phyloP scores from a whole-genome alignment of 345 rosid genomes.

The Eutrema yunnanense region DNA sequence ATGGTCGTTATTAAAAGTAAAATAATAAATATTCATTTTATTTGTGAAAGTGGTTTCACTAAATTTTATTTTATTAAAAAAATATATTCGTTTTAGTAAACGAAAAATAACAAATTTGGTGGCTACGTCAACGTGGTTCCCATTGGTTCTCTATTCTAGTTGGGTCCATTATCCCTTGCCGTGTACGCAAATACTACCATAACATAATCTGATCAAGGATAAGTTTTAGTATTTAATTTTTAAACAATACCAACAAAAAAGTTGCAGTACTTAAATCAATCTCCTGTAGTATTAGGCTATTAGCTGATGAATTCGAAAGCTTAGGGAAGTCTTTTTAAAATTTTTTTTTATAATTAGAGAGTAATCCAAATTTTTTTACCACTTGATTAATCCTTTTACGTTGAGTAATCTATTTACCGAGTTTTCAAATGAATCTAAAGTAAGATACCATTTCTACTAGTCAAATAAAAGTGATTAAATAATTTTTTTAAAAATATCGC shows the following conservation, averaged over 20 bases:
- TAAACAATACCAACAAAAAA: not conserved
- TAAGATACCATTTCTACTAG: too few relatives aligned
- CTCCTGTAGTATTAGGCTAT: not conserved
- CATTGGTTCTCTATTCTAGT: constrained; percentile 2
- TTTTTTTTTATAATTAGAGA: not conserved
- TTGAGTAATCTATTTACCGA: too few relatives aligned
- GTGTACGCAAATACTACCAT: constrained; percentile 3
- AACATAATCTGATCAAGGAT: not conserved
- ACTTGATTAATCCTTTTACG: too few relatives aligned
- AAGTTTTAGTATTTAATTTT: not conserved
- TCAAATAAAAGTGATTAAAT: too few relatives aligned
- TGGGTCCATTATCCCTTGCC: constrained; percentile 16
- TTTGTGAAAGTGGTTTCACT: not conserved
- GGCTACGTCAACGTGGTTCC: not conserved
- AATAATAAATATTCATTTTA: not conserved
- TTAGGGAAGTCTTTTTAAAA: not conserved
- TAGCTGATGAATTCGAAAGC: not conserved
- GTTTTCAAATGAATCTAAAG: too few relatives aligned
- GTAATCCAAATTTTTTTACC: too few relatives aligned
- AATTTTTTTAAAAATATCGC: too few relatives aligned
- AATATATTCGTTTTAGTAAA: not conserved
- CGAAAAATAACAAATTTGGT: not conserved
- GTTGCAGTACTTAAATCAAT: not conserved
- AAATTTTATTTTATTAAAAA: not conserved
- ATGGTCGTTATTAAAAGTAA: too few relatives aligned